These are phyloP conservation scores for Biscogniauxia marginata DNA, from an alignment of 2,329 filamentous ascomycete genomes.

Conservation along the genomic window DNA sequence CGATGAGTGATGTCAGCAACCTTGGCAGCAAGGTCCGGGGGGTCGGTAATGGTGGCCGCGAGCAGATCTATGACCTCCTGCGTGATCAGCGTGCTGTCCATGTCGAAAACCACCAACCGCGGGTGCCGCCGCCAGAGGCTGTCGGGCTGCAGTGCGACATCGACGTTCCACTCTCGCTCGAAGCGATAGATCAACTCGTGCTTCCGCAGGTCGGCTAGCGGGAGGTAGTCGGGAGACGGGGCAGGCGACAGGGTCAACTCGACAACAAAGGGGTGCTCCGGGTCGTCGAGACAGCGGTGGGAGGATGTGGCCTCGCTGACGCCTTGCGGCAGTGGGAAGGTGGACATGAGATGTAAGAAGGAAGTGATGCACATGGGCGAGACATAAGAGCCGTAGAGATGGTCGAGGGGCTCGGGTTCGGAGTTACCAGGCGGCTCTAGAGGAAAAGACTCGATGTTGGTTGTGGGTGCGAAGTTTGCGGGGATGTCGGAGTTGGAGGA, in stretches of 20 bases:
- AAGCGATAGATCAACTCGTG: conserved; percentile 82
- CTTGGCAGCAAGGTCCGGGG: conserved; percentile 70
- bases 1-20: conserved; percentile 88
- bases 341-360: conserved; percentile 65
- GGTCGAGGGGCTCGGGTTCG: conserved; percentile 60
- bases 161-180: conserved; percentile 85
- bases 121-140: conserved; percentile 75
- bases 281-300: conserved; percentile 63
- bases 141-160: conserved; percentile 75
- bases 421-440: conserved; percentile 54
- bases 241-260: conserved; percentile 64
- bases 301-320: conserved; percentile 56
- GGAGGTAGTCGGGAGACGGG: conserved; percentile 60
- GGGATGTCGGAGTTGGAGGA: conserved; percentile 44
- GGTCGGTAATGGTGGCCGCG: conserved; percentile 70
- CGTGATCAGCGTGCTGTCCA: conserved; percentile 96
- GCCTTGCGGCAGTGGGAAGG: conserved; percentile 54
- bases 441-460: conserved; percentile 56
- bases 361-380: conserved; percentile 64
- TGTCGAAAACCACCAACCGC: conserved; percentile 91
- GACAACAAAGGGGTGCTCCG: conserved; percentile 60
- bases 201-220: conserved; percentile 69
- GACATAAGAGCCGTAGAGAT: conserved; percentile 65
- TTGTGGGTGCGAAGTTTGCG: conserved; percentile 58
- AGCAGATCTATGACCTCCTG: conserved; percentile 98